These are phyloP conservation scores for Biscogniauxia mediterranea DNA, from an alignment of 2,329 filamentous ascomycete species.

Conservation along the genomic window DNA sequence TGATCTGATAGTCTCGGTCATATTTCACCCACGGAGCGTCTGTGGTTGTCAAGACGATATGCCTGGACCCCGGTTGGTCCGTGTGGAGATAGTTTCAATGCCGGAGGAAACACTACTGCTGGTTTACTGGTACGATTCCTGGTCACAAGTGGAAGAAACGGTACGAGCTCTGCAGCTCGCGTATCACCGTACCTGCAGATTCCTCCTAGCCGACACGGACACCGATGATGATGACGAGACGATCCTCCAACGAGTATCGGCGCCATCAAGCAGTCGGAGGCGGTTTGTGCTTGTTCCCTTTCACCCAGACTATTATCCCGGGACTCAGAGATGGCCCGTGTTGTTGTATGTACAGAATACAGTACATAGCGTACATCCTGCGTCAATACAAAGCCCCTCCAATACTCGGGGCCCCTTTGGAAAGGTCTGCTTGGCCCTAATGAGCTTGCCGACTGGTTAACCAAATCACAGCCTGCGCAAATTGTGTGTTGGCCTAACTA, in stretches of 20 bases:
- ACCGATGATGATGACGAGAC: background rate
- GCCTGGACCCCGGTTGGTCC: background rate
- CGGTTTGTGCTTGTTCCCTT: background rate
- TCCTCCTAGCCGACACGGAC: background rate
- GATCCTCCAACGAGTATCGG: background rate
- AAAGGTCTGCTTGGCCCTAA: background rate
- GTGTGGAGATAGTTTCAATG: background rate
- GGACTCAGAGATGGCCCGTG: background rate
- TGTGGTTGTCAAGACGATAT: background rate
- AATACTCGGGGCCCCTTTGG: background rate
- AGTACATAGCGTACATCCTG: background rate
- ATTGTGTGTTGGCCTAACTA: background rate
- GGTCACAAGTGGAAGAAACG: background rate
- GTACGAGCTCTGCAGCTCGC: background rate
- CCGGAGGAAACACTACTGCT: background rate
- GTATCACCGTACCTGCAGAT: background rate
- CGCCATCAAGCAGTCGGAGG: background rate
- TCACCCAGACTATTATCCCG: background rate
- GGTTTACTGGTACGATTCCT: background rate
- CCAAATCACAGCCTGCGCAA: background rate
- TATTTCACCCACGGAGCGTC: background rate
- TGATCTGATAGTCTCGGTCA: background rate
- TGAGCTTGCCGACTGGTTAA: background rate
- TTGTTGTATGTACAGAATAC: background rate
- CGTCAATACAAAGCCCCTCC: background rate